Evolutionary conservation across 2,329 filamentous ascomycete genomes (phyloP), one percentile per base, ranked within the genome.

Genomic region (Colletotrichum sp.): DNA sequence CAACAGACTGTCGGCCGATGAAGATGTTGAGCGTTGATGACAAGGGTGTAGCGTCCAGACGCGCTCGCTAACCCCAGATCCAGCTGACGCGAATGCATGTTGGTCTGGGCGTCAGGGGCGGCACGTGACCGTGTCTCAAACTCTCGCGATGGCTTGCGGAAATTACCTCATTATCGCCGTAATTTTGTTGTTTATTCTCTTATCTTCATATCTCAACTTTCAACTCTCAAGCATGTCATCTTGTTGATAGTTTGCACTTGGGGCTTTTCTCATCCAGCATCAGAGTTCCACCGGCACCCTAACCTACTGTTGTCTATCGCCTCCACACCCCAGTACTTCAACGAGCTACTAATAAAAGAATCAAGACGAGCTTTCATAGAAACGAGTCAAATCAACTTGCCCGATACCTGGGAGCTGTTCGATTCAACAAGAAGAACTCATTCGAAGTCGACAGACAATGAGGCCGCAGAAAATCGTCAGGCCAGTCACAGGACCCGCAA

Each of bases 401-500:
- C 44, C 10, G 6, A 21, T 13, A n/a, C n/a, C 18, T n/a, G 2
- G 2, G 1, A 49, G n/a, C 12, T 7, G 10, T 3, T 49, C 6
- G 5, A n/a, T 12, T n/a, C 5, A 18, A 7, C n/a, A 8, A 7
- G 3, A 52, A 52, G n/a, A 21, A 3, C 44, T 24, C 10, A 5
- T 21, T 0, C 44, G n/a, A 52, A 52, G 1, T 3, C 0, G 12
- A 24, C 10, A 21, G n/a, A 13, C 12, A 21, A 2, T 2, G n/a
- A 21, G 44, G 44, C n/a, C 2, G n/a, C n/a, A 13, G n/a, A 13
- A 1, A 2, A 2, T 52, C 44, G 10, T 13, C 2, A 21, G n/a
- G 2, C n/a, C 10, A 2, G 44, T 21, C 2, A 52, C 10, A 52
- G 4, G 44, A 21, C 44, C 44, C 44, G n/a, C 44, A 5, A 13